These are phyloP conservation scores for Asclepias syriaca DNA, from an alignment of 257 asterid genomes.

Conservation along the genomic window DNA sequence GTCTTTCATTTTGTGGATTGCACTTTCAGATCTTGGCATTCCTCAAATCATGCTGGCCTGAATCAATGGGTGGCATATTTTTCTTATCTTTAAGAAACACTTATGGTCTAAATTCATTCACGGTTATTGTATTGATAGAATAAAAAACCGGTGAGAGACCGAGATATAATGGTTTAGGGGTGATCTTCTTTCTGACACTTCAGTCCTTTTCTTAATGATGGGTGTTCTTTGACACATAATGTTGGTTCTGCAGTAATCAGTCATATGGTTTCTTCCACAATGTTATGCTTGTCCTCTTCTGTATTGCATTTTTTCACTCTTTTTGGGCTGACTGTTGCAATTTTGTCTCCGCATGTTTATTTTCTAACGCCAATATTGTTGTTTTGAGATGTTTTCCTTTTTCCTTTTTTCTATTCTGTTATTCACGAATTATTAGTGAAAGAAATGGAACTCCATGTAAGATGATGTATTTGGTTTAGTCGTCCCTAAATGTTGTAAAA, in stretches of 20 bases:
- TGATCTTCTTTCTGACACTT: background rate
- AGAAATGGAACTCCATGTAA: background rate
- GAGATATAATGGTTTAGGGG: background rate
- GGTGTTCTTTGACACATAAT: background rate
- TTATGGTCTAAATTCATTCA: background rate
- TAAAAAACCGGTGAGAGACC: background rate
- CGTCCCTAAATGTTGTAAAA: background rate
- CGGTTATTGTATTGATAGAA: background rate
- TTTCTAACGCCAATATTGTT: background rate
- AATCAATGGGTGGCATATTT: background rate
- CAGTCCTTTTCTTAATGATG: background rate
- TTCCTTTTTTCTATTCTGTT: background rate
- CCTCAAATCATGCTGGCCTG: background rate
- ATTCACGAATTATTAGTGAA: background rate
- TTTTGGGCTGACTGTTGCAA: background rate
- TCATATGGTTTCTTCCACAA: background rate
- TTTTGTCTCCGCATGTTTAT: background rate
- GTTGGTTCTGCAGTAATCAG: background rate
- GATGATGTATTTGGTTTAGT: background rate
- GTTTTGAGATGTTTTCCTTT: background rate
- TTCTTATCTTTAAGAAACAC: background rate
- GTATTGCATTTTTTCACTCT: background rate
- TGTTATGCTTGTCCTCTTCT: background rate
- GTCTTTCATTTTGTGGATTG: background rate
- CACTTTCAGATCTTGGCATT: background rate